phyloP scores from a whole-genome alignment of 73 alveolate species.

The Tetrahymena thermophila region DNA sequence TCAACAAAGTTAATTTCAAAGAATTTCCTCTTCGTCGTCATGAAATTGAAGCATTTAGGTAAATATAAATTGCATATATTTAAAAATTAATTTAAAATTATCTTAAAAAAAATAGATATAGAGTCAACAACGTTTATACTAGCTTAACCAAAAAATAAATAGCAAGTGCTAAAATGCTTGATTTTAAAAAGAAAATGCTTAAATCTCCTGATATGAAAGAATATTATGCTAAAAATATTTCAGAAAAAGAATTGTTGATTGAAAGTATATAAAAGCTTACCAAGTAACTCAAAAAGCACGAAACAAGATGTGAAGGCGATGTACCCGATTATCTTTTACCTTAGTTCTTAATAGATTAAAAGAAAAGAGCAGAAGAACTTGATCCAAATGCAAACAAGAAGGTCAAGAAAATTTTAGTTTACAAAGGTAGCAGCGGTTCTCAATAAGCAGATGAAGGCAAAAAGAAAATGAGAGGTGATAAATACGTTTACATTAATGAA shows the following conservation, averaged over 20 bases:
- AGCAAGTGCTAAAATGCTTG: slow-evolving; percentile 19
- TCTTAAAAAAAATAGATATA: not conserved
- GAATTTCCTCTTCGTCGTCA: slow-evolving; percentile 29
- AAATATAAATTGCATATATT: not conserved
- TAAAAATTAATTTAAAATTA: not conserved
- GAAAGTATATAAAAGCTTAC: slow-evolving; percentile 13
- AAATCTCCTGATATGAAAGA: slow-evolving; percentile 35
- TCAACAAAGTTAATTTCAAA: slow-evolving; percentile 7
- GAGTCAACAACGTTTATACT: slow-evolving; percentile 6
- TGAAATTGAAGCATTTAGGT: slow-evolving; percentile 38
- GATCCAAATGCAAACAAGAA: not conserved
- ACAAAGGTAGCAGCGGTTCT: not conserved
- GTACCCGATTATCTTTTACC: slow-evolving; percentile 41
- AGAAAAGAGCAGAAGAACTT: not conserved
- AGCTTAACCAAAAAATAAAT: slow-evolving; percentile 29
- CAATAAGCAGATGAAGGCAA: not conserved
- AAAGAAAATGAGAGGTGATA: not conserved
- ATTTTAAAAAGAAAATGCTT: slow-evolving; percentile 28
- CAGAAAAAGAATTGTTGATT: slow-evolving; percentile 21
- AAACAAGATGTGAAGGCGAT: slow-evolving; percentile 24
- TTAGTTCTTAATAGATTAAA: slow-evolving; percentile 6
- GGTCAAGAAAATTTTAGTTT: not conserved
- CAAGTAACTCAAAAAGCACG: not conserved
- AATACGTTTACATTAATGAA: slow-evolving; percentile 8
- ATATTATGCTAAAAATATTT: slow-evolving; percentile 8